These are phyloP conservation scores for Myxozyma neglecta DNA, from an alignment of 805 yeast genomes.

Conservation along the genomic window DNA sequence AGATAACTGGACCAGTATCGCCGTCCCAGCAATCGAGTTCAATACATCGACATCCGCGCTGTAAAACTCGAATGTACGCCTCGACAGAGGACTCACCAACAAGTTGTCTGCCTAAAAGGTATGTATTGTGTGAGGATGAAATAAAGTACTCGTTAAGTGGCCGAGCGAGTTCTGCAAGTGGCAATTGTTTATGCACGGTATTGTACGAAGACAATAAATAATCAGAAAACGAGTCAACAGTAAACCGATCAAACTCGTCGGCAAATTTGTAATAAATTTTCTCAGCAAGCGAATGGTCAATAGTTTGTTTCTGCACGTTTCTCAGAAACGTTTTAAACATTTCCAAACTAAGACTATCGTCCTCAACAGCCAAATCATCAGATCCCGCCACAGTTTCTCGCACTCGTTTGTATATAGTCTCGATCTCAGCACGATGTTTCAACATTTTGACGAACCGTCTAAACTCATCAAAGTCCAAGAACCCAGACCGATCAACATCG, in stretches of 20 bases:
- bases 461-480: slow-evolving; percentile 70
- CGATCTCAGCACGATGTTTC: slow-evolving; percentile 65
- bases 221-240: slow-evolving; percentile 43
- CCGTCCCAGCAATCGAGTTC: slow-evolving; percentile 97
- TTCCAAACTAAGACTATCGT: slow-evolving; percentile 12
- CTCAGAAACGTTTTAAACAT: slow-evolving; percentile 45
- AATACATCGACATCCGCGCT: slow-evolving; percentile 90
- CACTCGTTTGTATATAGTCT: slow-evolving; percentile 47
- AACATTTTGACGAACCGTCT: slow-evolving; percentile 68
- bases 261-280: slow-evolving; percentile 47
- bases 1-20: slow-evolving; percentile 66
- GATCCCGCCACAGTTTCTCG: slow-evolving; percentile 35
- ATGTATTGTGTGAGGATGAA: slow-evolving; percentile 94
- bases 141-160: slow-evolving; percentile 87
- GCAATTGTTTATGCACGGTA: slow-evolving; percentile 26
- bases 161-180: slow-evolving; percentile 42
- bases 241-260: slow-evolving; percentile 25
- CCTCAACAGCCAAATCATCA: slow-evolving; percentile 18
- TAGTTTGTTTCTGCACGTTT: slow-evolving; percentile 50
- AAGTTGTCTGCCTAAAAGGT: slow-evolving; percentile 80
- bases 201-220: slow-evolving; percentile 41
- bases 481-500: slow-evolving; percentile 51
- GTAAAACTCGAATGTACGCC: slow-evolving; percentile 81
- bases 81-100: slow-evolving; percentile 87
- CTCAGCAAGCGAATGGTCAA: slow-evolving; percentile 37